These are phyloP conservation scores for Cyberlindnera veronae DNA, from an alignment of 805 yeast genomes.

Conservation along the genomic window DNA sequence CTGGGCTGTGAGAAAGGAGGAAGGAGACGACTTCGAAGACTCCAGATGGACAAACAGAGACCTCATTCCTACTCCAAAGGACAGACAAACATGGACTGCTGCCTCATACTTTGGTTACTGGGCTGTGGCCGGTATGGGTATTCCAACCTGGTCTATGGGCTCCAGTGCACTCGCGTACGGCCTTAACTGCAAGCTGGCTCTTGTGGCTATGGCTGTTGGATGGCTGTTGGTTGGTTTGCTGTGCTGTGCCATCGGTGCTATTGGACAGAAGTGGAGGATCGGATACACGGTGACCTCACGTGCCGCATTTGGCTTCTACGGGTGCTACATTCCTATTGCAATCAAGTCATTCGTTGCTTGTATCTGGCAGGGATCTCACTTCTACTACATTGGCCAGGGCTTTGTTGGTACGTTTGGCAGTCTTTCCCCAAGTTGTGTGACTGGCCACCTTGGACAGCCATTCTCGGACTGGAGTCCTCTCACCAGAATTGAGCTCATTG, in stretches of 20 bases:
- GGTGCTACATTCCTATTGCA: conserved; percentile 33
- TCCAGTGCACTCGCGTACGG: conserved; percentile 28
- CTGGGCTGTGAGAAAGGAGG: conserved; percentile 15
- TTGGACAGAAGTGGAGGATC: conserved; percentile 32
- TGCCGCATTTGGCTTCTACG: conserved; percentile 35
- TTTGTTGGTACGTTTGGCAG: conserved; percentile 30
- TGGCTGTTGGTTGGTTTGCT: conserved; percentile 20
- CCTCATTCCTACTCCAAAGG: conserved; percentile 35
- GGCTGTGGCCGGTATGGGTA: conserved; percentile 35
- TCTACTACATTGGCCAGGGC: conserved; percentile 36
- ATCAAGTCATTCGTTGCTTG: conserved; percentile 35
- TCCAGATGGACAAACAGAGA: conserved; percentile 33
- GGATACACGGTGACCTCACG: conserved; percentile 38
- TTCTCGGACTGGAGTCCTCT: conserved; percentile 15
- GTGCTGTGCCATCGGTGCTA: conserved; percentile 24
- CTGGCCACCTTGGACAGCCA: conserved; percentile 23
- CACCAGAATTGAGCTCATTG: conserved; percentile 15
- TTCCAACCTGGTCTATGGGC: conserved; percentile 36
- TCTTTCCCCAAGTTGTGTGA: conserved; percentile 29
- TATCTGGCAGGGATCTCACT: conserved; percentile 39
- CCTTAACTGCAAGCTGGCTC: conserved; percentile 28
- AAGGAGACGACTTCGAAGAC: conserved; percentile 14
- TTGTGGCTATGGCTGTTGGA: conserved; percentile 30
- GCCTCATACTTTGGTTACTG: conserved; percentile 35
- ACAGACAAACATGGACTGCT: conserved; percentile 35